Percentiles rank a stretch among this genome's conserved stretches.
Evolutionary conservation across 306 rosid species (phyloP).

Genomic region (Corylus heterophylla): DNA sequence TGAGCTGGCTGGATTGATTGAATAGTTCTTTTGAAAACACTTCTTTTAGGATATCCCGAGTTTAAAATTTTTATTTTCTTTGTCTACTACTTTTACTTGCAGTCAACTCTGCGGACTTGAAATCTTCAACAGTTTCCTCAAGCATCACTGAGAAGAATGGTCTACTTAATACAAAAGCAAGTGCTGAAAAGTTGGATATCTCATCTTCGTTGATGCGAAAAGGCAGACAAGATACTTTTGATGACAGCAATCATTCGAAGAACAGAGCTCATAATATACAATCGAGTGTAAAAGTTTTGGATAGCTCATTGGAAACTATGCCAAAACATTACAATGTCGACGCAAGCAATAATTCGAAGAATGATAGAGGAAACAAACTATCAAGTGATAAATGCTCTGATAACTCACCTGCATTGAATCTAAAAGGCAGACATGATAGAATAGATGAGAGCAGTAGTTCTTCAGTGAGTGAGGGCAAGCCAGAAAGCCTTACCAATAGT

Average conservation of each 20-base stretch:
- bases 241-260: no score
- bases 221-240: no score
- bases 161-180: conserved; percentile 28
- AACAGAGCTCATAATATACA: conserved; percentile 12
- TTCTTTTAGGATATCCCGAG: background rate
- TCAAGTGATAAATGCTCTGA: conserved; percentile 42
- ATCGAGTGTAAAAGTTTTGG: conserved; percentile 37
- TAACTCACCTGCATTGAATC: conserved; percentile 40
- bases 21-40: background rate
- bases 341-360: conserved; percentile 28
- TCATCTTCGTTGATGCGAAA: conserved; percentile 32
- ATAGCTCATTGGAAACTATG: conserved; percentile 5
- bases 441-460: conserved; percentile 42
- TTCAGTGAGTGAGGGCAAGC: conserved; percentile 43
- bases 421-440: conserved; percentile 38
- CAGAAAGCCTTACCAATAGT: conserved; percentile 49
- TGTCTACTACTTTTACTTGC: conserved; percentile 30
- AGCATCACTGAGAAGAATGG: conserved; percentile 39
- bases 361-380: conserved; percentile 30
- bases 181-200: conserved; percentile 42
- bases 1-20: background rate
- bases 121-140: conserved; percentile 41
- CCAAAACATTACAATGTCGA: conserved; percentile 22
- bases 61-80: conserved; percentile 5
- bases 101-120: conserved; percentile 43